phyloP scores from a whole-genome alignment of 148 eudicot genomes.

The Pharnaceum exiguum region DNA sequence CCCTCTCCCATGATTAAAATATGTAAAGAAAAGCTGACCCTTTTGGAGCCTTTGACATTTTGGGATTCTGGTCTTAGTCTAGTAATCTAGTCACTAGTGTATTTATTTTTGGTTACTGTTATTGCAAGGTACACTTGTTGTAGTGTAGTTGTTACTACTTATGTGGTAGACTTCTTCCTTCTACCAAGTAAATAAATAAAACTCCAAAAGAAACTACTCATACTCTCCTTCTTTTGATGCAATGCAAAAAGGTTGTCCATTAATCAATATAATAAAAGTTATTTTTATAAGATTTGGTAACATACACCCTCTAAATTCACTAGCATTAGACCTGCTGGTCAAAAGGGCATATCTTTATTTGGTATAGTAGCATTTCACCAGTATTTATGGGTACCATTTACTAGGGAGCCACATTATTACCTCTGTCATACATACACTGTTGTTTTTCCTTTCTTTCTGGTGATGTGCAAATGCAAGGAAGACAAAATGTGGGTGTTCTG shows the following conservation, averaged over 20 bases:
- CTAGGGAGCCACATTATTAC: constrained; percentile 13
- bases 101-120: background rate
- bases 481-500: constrained; percentile 29
- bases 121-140: constrained; percentile 4
- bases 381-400: constrained; percentile 22
- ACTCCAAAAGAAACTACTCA: constrained; percentile 1
- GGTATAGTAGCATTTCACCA: constrained; percentile 9
- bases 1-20: background rate
- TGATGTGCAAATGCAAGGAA: constrained; percentile 24
- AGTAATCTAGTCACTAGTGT: background rate
- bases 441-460: constrained; percentile 2
- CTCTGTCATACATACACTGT: background rate
- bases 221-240: constrained; percentile 52
- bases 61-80: constrained; percentile 9
- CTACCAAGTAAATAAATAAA: constrained; percentile 14
- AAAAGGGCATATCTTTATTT: constrained; percentile 37
- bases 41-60: constrained; percentile 48
- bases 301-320: constrained; percentile 5
- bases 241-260: constrained; percentile 44
- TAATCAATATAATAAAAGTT: constrained; percentile 48
- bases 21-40: constrained; percentile 15
- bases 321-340: constrained; percentile 32
- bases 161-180: constrained; percentile 28
- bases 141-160: too few species aligned
- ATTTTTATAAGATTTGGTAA: constrained; percentile 31